Evolutionary conservation across 225 moss, liverwort and hornwort genomes (phyloP).

Genomic region (Climacium dendroides): DNA sequence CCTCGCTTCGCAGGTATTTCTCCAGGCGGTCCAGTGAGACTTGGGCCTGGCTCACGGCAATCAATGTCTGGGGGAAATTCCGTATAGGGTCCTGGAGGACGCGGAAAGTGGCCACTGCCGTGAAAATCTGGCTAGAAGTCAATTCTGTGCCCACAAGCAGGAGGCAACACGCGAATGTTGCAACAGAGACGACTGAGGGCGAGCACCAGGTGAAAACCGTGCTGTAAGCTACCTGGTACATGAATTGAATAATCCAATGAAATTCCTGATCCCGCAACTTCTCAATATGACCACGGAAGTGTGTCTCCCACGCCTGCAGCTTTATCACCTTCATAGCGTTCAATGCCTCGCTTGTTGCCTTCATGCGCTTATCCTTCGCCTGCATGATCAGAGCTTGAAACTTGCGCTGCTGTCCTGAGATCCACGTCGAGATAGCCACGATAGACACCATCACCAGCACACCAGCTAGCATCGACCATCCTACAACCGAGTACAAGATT

Average conservation of each 20-base stretch:
- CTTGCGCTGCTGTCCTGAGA: constrained; percentile 12
- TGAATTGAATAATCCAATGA: constrained; percentile 28
- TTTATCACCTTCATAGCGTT: constrained; percentile 73
- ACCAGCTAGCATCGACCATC: constrained; percentile 55
- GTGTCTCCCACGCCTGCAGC: constrained; percentile 57
- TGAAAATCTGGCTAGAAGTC: constrained; percentile 47
- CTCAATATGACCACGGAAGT: constrained; percentile 40
- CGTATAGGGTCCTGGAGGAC: constrained; percentile 66
- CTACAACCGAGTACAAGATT: constrained; percentile 43
- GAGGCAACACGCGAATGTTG: constrained; percentile 50
- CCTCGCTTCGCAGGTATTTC: constrained; percentile 44
- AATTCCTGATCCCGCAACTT: constrained; percentile 25
- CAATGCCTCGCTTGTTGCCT: constrained; percentile 54
- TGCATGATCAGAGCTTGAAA: constrained; percentile 44
- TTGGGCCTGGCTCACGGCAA: constrained; percentile 38
- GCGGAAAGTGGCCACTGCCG: constrained; percentile 63
- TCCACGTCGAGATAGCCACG: constrained; percentile 30
- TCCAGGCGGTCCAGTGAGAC: constrained; percentile 55
- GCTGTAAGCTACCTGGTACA: constrained; percentile 1
- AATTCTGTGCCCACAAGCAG: constrained; percentile 21
- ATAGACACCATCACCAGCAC: constrained; percentile 33
- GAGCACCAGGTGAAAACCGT: constrained; percentile 42
- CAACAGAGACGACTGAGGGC: constrained; percentile 44
- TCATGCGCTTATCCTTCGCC: constrained; percentile 44
- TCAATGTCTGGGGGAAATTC: constrained; percentile 41